Conservation (phyloP, 1,139 yeast species). For the Wickerhamomyces sp. region DNA sequence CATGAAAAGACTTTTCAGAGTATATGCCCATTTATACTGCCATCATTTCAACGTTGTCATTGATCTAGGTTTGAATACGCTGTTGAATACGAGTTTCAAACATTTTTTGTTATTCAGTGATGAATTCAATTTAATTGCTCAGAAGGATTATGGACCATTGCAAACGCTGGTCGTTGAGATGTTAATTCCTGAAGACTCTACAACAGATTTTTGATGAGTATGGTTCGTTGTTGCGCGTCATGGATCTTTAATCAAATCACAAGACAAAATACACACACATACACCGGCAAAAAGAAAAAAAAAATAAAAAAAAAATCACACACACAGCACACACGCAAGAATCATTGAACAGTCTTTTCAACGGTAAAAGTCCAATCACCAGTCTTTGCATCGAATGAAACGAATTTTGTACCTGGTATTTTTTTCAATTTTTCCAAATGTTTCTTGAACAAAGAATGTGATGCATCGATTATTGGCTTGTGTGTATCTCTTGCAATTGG, state of each 20-base stretch:
- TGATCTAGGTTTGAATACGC: slow-evolving; percentile 88
- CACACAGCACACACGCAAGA: too few species aligned
- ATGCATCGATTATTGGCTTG: slow-evolving; percentile 72
- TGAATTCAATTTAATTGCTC: slow-evolving; percentile 72
- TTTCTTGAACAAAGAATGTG: slow-evolving; percentile 61
- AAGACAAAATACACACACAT: too few species aligned
- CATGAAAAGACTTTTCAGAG: slow-evolving; percentile 83
- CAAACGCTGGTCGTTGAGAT: slow-evolving; percentile 72
- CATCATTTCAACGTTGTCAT: slow-evolving; percentile 95
- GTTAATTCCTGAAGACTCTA: slow-evolving; percentile 18
- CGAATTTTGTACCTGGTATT: slow-evolving; percentile 57
- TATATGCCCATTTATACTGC: slow-evolving; percentile 97
- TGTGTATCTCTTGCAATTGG: slow-evolving; percentile 72
- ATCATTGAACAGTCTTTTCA: slow-evolving; percentile 22
- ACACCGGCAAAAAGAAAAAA: too few species aligned
- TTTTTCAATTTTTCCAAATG: slow-evolving; percentile 67
- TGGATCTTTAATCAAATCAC: too few species aligned
- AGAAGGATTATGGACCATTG: slow-evolving; percentile 88
- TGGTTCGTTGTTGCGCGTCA: too few species aligned
- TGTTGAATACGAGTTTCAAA: slow-evolving; percentile 87
- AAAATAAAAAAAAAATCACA: too few species aligned
- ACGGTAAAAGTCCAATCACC: slow-evolving; percentile 81
- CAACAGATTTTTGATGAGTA: too few species aligned
- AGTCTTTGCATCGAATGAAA: slow-evolving; percentile 67
- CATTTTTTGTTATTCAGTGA: slow-evolving; percentile 86